Conservation (phyloP, 441 rosid genomes). For the Jatropha multifida region DNA sequence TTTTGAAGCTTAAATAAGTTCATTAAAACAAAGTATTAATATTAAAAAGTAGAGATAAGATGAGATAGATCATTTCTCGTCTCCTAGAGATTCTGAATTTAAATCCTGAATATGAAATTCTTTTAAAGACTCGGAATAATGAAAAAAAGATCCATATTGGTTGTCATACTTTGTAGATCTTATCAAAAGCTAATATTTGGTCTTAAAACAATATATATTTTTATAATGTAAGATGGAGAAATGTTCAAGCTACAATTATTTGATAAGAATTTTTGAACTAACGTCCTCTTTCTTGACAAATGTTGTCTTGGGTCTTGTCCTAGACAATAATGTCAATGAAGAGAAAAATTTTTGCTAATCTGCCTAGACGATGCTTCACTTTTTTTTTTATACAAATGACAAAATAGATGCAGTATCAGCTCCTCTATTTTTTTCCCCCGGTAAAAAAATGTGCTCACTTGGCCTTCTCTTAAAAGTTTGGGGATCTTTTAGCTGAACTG, state of each 20-base stretch:
- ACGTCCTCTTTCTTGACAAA: neutral
- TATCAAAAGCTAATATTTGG: neutral
- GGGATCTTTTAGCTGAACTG: neutral
- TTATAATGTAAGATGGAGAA: neutral
- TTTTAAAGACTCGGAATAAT: no score
- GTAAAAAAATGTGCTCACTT: no score
- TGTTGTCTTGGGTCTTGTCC: neutral
- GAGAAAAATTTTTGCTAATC: neutral
- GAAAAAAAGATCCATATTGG: no score
- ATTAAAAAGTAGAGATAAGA: no score
- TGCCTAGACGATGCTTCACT: neutral
- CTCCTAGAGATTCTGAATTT: no score
- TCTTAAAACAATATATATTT: neutral
- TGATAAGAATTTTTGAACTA: neutral
- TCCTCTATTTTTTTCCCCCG: neutral
- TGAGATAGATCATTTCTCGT: no score
- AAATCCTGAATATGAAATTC: no score
- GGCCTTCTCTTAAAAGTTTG: neutral
- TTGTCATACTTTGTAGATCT: no score
- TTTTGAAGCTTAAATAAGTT: no score
- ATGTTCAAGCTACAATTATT: neutral
- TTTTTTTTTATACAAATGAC: neutral
- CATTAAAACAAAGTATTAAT: no score
- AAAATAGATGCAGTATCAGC: neutral
- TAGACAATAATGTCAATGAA: constrained; percentile 1